Conservation (phyloP, 768 basidiomycete genomes). For the Pisolithus microcarpus region DNA sequence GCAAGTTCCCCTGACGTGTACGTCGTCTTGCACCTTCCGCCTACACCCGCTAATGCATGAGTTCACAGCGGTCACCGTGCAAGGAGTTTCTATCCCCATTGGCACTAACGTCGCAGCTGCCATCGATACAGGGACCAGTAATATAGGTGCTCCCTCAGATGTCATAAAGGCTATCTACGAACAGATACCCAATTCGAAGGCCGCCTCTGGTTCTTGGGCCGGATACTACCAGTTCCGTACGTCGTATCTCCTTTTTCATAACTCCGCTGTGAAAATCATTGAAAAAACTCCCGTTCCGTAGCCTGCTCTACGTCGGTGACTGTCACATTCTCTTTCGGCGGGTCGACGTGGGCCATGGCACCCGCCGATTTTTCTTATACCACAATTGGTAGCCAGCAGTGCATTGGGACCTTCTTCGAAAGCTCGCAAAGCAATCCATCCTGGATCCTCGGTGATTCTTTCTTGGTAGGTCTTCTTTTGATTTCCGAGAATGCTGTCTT, state of each 20-base stretch:
- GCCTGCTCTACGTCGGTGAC: slow-evolving; percentile 33
- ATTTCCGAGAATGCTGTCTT: not conserved
- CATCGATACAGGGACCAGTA: slow-evolving; percentile 58
- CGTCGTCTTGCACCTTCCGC: slow-evolving; percentile 1
- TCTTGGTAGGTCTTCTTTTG: slow-evolving; percentile 25
- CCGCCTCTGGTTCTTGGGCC: slow-evolving; percentile 28
- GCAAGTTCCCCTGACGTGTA: slow-evolving; percentile 36
- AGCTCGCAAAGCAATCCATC: slow-evolving; percentile 28
- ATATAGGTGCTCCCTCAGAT: slow-evolving; percentile 44
- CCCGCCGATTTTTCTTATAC: slow-evolving; percentile 42
- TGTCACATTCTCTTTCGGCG: slow-evolving; percentile 39
- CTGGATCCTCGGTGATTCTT: slow-evolving; percentile 52
- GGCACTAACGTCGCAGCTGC: slow-evolving; percentile 29
- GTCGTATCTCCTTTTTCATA: slow-evolving; percentile 3
- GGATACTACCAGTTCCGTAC: slow-evolving; percentile 46
- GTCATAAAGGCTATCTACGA: slow-evolving; percentile 38
- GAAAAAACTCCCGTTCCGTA: slow-evolving; percentile 1
- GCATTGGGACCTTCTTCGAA: slow-evolving; percentile 50
- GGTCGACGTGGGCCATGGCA: slow-evolving; percentile 40
- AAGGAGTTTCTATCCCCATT: slow-evolving; percentile 22
- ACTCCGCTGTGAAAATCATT: not conserved
- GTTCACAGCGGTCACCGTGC: slow-evolving; percentile 30
- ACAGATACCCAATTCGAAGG: slow-evolving; percentile 36
- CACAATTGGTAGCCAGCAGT: slow-evolving; percentile 31
- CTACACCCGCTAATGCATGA: not conserved